Base-by-base conservation (phyloP, 2,329 filamentous ascomycete species). In the Fusarium siculi region DNA sequence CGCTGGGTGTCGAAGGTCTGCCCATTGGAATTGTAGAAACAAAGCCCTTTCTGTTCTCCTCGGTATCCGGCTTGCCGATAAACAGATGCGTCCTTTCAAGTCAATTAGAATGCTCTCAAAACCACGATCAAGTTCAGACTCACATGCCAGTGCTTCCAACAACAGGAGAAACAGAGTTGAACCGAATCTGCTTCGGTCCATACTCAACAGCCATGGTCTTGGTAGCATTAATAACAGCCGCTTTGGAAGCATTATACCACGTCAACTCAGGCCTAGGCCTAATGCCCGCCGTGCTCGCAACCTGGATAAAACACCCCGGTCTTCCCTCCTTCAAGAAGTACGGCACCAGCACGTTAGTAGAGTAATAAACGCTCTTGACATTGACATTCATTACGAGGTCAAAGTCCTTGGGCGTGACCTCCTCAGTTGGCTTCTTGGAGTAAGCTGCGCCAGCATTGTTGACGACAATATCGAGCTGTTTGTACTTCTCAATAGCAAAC, bases 161-260 rank as follows among this genome's bases (percentile, higher is more conserved):
- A 1, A 93, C 87, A 0, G 92, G 92, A 34, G 90, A 93, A n/a
- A 95, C 89, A 4, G 89, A 87, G 70, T 94, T 94, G 77, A 95
- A 92, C 0, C 93, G 88, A 73, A 95, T 93, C 74, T 93, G 87
- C 62, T 92, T 88, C 0, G 90, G 87, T 1, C 91, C 93, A 76
- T 92, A 95, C 79, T 95, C 93, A 3, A 92, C 90, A 0, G 93
- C 93, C 76, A 95, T 81, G 0, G 81, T 79, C 80, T 87, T 87
- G 4, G 85, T 85, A 44, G 88, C 90, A 55, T 87, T 91, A 73
- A 88, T 88, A 18, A 92, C 88, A 1, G 91, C 91, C 1, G 88
- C 91, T 79, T 93, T 93, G 40, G 87, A 89, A 1, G 91, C 89
- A 77, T 92, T 93, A 76, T 93, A 93, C 91, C 91, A 93, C 1